Base-by-base conservation (phyloP, 208 protist genomes). In the Strigomonas galati region DNA sequence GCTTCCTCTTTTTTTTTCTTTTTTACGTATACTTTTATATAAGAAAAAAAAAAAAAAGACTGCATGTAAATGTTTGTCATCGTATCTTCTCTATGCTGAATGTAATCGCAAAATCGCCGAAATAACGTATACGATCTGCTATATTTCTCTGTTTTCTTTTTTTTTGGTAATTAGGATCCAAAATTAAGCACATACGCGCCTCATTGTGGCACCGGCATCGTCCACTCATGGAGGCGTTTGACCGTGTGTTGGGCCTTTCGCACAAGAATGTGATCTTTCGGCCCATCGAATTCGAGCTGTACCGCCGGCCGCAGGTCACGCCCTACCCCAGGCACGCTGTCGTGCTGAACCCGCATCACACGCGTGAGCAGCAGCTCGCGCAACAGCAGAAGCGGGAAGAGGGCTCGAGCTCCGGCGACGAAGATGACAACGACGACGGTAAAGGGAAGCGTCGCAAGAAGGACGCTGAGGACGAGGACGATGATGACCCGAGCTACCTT, bases 341-440 rank as follows among this genome's bases (percentile, higher is more conserved):
- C 66, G 87, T 96, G 21, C 78, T 96, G 46, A 96, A 96, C 63
- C 85, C 87, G 27, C 85, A 88, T 17, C 87, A 93, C 82, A 87
- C 91, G 10, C 70, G 63, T 31, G 72, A 84, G 46, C 59, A 74
- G 23, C 51, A 53, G n/a, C 56, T 65, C n/a, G 44, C 65, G 57
- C 56, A 76, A n/a, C 43, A 57, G 40, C 23, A 53, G 27, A 10
- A 32, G 19, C 67, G 75, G 23, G 56, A 71, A 14, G 51, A 72
- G 26, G 65, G 51, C 7, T 44, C 63, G 1, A 55, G 53, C 21
- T 21, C 23, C 27, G 54, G 59, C 44, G 32, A 46, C 24, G 62
- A 60, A n/a, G 67, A 68, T n/a, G 66, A 62, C 12, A 62, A 60
- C 27, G 61, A 19, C 56, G 56, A 71, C 12, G 30, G 23, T 26